These are phyloP conservation scores for Candida odintsovae DNA, from an alignment of 805 yeast genomes.

Conservation along the genomic window DNA sequence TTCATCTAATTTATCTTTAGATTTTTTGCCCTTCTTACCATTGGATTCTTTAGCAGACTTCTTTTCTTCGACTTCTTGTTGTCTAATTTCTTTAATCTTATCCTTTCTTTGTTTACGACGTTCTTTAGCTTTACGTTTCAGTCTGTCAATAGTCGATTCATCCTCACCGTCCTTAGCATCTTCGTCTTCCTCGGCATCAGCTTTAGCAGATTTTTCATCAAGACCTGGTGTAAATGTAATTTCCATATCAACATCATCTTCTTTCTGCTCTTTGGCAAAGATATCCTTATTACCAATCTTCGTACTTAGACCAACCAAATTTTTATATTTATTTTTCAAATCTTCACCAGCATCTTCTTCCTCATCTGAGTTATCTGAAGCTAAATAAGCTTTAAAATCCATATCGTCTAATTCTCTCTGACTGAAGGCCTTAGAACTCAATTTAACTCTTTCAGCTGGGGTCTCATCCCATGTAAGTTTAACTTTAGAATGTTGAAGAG, in stretches of 20 bases:
- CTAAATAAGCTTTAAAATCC: slow-evolving; percentile 91
- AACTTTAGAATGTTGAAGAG: slow-evolving; percentile 93
- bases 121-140: slow-evolving; percentile 87
- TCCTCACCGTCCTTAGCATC: slow-evolving; percentile 33
- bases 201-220: slow-evolving; percentile 32
- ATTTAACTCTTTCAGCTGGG: slow-evolving; percentile 76
- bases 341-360: slow-evolving; percentile 27
- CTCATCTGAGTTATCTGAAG: slow-evolving; percentile 64
- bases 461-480: slow-evolving; percentile 98
- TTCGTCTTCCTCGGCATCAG: slow-evolving; percentile 22
- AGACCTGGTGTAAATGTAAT: slow-evolving; percentile 92
- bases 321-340: slow-evolving; percentile 54
- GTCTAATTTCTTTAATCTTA: slow-evolving; percentile 56
- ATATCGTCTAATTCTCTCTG: slow-evolving; percentile 84
- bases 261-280: slow-evolving; percentile 30
- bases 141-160: slow-evolving; percentile 71
- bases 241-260: slow-evolving; percentile 80
- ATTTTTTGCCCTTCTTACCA: slow-evolving; percentile 24
- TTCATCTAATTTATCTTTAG: slow-evolving; percentile 26
- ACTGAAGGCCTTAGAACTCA: slow-evolving; percentile 76
- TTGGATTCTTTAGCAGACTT: slow-evolving; percentile 33
- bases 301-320: slow-evolving; percentile 41
- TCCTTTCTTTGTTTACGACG: slow-evolving; percentile 83
- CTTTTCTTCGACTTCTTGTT: slow-evolving; percentile 45
- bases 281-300: slow-evolving; percentile 30